Evolutionary conservation across 306 rosid species (phyloP), one percentile per base, ranked within the genome.

Genomic region (Sechiopsis laciniata): DNA sequence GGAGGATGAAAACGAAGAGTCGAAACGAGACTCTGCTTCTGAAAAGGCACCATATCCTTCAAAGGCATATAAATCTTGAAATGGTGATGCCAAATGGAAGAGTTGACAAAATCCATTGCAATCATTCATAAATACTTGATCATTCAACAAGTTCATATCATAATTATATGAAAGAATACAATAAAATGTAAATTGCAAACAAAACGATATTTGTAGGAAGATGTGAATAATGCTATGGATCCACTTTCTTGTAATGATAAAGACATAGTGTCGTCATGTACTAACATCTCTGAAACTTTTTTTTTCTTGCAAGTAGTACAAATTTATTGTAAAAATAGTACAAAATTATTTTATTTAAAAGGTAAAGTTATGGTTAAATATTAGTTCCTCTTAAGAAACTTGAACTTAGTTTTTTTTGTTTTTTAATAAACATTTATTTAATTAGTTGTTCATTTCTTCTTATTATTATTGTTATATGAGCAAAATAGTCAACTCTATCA

Each of bases 211-310:
- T 42, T 65, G 29, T 65, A 65, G 54, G 14, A 6, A 66, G 10
- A 6, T 10, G 4, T 9, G 72, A 19, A 54, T 32, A 26, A 2
- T 66, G 55, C 46, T 66, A 37, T 5, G 45, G 29, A 19, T 66
- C 53, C 53, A 66, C 55, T 42, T 66, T 45, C 51, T 45, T 66
- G 72, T 66, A 66, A 66, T 66, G 55, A 13, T 66, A 66, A 66
- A n/a, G 29, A 66, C 72, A 66, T 66, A 45, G 7, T 66, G 72
- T 66, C 7, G 72, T 11, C 72, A 66, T 64, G 26, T 10, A 66
- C 5, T 19, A 40, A 0, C 14, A 32, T 40, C 10, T 40, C 69
- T 2, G 32, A 16, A 62, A 5, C 1, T 32, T 35, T 55, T 14
- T 53, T 12, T 58, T 2, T 15, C 64, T 24, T 7, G 6, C 40